These are phyloP conservation scores for Capronia coronata DNA, from an alignment of 2,329 filamentous ascomycete genomes.

Conservation along the genomic window DNA sequence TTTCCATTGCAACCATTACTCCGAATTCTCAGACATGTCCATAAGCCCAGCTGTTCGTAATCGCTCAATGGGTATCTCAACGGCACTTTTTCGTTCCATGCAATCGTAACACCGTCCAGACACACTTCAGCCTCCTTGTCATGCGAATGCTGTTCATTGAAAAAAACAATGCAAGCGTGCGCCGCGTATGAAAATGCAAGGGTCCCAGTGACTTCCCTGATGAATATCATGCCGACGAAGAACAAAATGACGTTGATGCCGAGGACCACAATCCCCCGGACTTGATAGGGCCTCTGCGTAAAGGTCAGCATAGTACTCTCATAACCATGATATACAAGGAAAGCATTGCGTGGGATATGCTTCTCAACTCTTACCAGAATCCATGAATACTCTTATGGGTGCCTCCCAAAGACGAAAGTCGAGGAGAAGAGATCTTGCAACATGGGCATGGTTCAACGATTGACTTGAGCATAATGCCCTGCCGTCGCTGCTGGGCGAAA, in stretches of 20 bases:
- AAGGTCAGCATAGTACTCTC: background rate
- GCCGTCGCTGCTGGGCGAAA: conserved; percentile 1
- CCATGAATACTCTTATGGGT: background rate
- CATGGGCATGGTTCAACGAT: background rate
- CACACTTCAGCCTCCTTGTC: background rate
- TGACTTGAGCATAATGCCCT: background rate
- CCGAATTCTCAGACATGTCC: no score
- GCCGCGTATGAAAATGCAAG: no score
- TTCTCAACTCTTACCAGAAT: background rate
- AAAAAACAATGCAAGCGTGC: background rate
- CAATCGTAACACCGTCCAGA: background rate
- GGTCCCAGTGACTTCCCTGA: background rate
- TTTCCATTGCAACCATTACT: no score
- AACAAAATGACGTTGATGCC: background rate
- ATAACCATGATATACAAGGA: background rate
- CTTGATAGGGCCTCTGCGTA: background rate
- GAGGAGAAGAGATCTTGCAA: background rate
- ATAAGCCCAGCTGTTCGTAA: no score
- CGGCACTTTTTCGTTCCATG: background rate
- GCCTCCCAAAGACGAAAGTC: background rate
- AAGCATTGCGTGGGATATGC: background rate
- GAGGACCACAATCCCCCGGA: background rate
- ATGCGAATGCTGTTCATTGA: background rate
- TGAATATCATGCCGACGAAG: background rate
- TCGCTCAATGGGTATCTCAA: background rate